Evolutionary conservation across 148 eudicot species (phyloP).

Genomic region (Fagopyrum esculentum): DNA sequence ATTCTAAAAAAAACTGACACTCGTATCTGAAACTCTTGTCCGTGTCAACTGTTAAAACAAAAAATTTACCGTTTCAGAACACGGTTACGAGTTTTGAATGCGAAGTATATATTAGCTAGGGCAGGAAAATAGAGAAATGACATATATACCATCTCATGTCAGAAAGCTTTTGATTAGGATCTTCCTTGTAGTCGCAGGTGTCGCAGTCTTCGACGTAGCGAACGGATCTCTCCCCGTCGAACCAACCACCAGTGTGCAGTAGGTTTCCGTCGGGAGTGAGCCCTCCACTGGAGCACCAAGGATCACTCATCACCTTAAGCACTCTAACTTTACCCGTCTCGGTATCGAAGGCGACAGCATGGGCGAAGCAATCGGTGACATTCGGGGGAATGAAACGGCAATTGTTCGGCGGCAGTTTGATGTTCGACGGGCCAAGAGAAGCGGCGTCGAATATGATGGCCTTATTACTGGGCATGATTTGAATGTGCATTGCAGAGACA

Average conservation of each 20-base stretch:
- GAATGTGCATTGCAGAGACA: conserved; percentile 76
- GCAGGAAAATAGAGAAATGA: too few relatives aligned
- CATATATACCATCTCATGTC: conserved; percentile 34
- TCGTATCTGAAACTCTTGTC: too few relatives aligned
- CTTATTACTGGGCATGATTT: conserved; percentile 61
- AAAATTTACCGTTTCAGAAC: too few relatives aligned
- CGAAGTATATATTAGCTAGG: too few relatives aligned
- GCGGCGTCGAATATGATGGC: conserved; percentile 56
- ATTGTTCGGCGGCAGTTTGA: conserved; percentile 17
- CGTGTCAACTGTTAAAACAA: too few relatives aligned
- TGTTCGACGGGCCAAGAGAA: conserved; percentile 42
- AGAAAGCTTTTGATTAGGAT: conserved; percentile 16
- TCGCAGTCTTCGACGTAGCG: conserved; percentile 25
- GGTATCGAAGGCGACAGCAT: conserved; percentile 54
- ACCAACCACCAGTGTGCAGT: conserved; percentile 56
- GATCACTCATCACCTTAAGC: conserved; percentile 51
- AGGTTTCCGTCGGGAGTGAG: conserved; percentile 46
- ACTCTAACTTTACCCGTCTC: conserved; percentile 26
- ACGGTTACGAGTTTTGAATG: too few relatives aligned
- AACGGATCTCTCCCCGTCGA: conserved; percentile 35
- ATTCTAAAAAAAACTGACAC: too few relatives aligned
- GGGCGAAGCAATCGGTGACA: conserved; percentile 50
- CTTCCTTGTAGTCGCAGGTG: conserved; percentile 39
- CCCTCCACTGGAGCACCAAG: conserved; percentile 94
- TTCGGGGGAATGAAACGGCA: conserved; percentile 24